Evolutionary conservation across 148 eudicot genomes (phyloP), one percentile per base, ranked within the genome.

Genomic region (Cornus kousa): DNA sequence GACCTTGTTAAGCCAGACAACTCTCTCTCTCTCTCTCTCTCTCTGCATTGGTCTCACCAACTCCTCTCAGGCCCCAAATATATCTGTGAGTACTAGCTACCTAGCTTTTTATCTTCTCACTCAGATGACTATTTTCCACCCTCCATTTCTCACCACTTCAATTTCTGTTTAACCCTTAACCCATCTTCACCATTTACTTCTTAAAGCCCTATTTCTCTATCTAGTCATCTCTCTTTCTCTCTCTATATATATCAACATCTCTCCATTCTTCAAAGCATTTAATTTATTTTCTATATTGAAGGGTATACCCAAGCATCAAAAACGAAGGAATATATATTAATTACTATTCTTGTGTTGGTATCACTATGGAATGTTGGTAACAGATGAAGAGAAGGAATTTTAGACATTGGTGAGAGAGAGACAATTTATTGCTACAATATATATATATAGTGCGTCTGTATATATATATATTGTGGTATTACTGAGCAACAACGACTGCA

Each of bases 341-440:
- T 43, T 37, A 74, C 80, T 70, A 68, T 70, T 79, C 31, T 82
- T 78, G 76, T 75, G 74, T 68, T 50, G 6, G 64, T 46, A 57
- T 71, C 69, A 64, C 68, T 67, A 40, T 66, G 79, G 86, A 85
- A 87, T 85, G 88, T 81, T 85, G 87, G 86, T 80, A 17, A 19
- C 70, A 24, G 59, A 67, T 40, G 19, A 43, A 53, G 86, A 79
- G 72, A 64, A 73, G 24, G 67, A 60, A 24, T 53, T 31, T 43
- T 19, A 64, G 74, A 11, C 50, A 10, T 40, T 72, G 23, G 78
- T 68, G 71, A 76, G 70, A 59, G 23, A 32, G 55, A 57, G 46
- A 60, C 46, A 43, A 53, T 53, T 53, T 53, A 53, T 53, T 53
- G 59, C 66, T 62, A 24, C 66, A 0, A 62, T 62, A 62, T n/a